Base-by-base conservation (phyloP, 306 rosid genomes). In the Begonia loranthoides region DNA sequence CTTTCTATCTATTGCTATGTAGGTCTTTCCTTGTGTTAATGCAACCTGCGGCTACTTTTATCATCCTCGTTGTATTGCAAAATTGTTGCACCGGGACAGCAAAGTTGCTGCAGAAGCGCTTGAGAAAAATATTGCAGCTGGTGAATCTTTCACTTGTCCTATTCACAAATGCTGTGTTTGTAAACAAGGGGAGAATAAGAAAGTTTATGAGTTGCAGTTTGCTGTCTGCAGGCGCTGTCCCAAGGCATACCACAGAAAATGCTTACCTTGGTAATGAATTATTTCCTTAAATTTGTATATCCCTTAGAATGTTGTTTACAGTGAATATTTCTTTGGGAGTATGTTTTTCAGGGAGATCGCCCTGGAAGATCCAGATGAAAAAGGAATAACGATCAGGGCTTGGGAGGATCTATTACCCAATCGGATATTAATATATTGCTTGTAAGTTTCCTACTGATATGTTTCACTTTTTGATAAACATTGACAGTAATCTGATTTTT, bases 181-280 rank as follows among this genome's bases (percentile, higher is more conserved):
- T 76, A 69, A 78, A 62, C 77, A 66, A 74, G 81, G 73, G 70
- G 99, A 90, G 73, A 70, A 86, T 62, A 86, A 76, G 67, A 64
- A 72, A 44, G 61, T 68, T 56, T 64, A 14, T 13, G 77, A 78
- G 22, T 47, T 78, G 24, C 92, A 77, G 58, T 82, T 90, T 78
- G 92, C 99, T 54, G 82, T 90, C 15, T 90, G 95, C 60, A 72
- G 99, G 76, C 99, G 99, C 19, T 90, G 99, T 65, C 95, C 99
- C 46, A 78, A 48, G 65, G 71, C 99, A 8, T 90, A 86, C 64
- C 99, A 90, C 48, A 76, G 84, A 62, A 86, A 86, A 78, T 90
- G 99, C 74, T 69, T 90, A 71, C 99, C 99, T 41, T 72, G 83
- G 96, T 84, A 60, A 48, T 63, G 41, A 28, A 39, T 56, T 48